Base-by-base conservation (phyloP, 306 rosid genomes). In the Parietaria judaica region DNA sequence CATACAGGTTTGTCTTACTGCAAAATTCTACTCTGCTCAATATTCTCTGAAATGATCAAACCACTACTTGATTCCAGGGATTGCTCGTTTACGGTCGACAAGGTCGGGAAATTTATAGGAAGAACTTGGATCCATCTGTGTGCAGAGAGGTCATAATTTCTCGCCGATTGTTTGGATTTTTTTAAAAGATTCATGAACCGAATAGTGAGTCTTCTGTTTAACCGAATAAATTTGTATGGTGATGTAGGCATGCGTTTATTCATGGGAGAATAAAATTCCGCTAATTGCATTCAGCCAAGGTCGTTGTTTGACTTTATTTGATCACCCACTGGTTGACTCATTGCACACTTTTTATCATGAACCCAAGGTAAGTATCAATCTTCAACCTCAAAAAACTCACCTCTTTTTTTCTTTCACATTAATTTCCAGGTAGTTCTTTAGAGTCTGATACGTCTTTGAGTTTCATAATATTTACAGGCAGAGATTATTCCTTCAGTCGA, bases 401-500 rank as follows among this genome's bases (percentile, higher is more conserved):
- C 50, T 46, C n/a, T 8, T 13, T 7, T 46, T 7, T 46, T 46
- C 3, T 46, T 7, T 3, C 50, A 46, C 1, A 23, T 23, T 46
- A 13, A 7, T 7, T 46, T 7, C 50, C 13, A 1, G 50, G 3
- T 46, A 46, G 13, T 7, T 46, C 13, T 46, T 13, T 46, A 46
- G 8, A 46, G 8, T 46, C 13, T 46, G 50, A 10, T 10, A 49
- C 14, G 13, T 49, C 13, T 49, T 49, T n/a, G 4, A 7, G 14
- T 10, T 5, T 49, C 15, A 63, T 61, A 47, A 47, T 58, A 65
- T 78, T 74, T 64, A 46, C 81, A 91, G 98, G 96, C 87, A 34
- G 98, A 92, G 78, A 70, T 92, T 74, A 80, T 92, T 76, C 69
- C 94, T 59, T 92, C 98, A n/a, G 80, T 78, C 52, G 96, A 86